Base-by-base conservation (phyloP, 2,329 filamentous ascomycete species). In the Chaetomium olivaceum region DNA sequence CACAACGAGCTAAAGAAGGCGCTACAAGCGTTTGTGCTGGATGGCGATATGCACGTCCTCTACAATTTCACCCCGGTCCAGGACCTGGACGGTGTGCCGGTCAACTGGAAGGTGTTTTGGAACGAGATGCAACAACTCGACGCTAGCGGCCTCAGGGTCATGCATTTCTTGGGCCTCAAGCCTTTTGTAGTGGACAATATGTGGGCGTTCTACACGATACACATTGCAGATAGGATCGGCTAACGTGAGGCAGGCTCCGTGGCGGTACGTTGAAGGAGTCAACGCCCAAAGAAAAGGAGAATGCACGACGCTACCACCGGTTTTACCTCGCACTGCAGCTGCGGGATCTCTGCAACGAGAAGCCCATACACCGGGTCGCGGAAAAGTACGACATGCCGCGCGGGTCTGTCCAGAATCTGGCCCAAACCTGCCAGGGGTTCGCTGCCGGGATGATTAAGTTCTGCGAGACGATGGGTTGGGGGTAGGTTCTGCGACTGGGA, bases 371-470 rank as follows among this genome's bases (percentile, higher is more conserved):
- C 69, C 78, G 82, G 2, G 88, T 93, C 31, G 88, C 90, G 29
- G 81, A 82, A 19, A 91, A 91, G 73, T 93, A 91, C 73, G 84
- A 87, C 67, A 86, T 87, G 66, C 87, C 89, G 9, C 84, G 91
- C 23, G 91, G 90, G 1, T 82, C 85, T 5, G 86, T 93, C 12
- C 91, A 93, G 75, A 90, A 83, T 23, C 80, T 93, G 1, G 86
- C 89, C 2, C 89, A 92, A 71, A 90, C 88, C 1, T 92, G 90
- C 70, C 87, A 92, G 69, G 91, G 91, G 0, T 93, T 93, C 72
- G 91, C 90, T 3, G 89, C 89, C 1, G 90, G 90, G 3, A 91
- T 92, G 81, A 86, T 93, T 66, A 92, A 91, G 70, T 93, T 93
- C 73, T 93, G 90, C 73, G 83, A 91, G 70, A 83, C 86, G 21